Base-by-base conservation (phyloP, 805 yeast species). In the Yamadazyma akitaensis region DNA sequence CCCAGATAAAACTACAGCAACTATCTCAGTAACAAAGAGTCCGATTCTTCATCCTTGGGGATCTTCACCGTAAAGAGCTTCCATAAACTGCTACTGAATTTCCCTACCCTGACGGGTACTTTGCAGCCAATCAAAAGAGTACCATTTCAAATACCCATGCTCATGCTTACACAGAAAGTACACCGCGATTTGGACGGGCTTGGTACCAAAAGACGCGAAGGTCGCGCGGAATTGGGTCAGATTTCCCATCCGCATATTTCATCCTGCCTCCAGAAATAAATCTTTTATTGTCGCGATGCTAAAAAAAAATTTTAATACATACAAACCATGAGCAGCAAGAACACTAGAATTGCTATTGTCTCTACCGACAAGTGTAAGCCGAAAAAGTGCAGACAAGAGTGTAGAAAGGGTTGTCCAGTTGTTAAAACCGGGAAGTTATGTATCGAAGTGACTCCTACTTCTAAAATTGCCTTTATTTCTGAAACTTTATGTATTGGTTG, bases 331-430 rank as follows among this genome's bases (percentile, higher is more conserved):
- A 58, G 64, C 51, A 63, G 63, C 42, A 69, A 68, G 59, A 76
- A 76, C 61, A 74, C 86, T 19, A 91, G 99, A 87, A 91, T 94
- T 67, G 99, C 99, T 55, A 91, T 94, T 71, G 96, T 94, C 68
- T 83, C 85, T 48, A 82, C 82, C 40, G 99, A 94, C 78, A 90
- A 80, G 72, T 94, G 99, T 77, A 94, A 94, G 68, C 99, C 99
- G 46, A 92, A 90, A 76, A 89, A 94, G 68, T 94, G 99, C 75
- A 91, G 95, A 67, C 99, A 94, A 72, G 99, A 94, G 71, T 94
- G 99, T 77, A 83, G 90, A 65, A 90, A 90, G 64, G 77, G 96
- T 24, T 94, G 99, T 79, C 99, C 99, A 2, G 99, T 94, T 35
- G 98, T 94, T 48, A 86, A 94, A 66, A 92, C 99, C 1, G 99